Conservation (phyloP, 306 rosid species). For the Vicia sativa region DNA sequence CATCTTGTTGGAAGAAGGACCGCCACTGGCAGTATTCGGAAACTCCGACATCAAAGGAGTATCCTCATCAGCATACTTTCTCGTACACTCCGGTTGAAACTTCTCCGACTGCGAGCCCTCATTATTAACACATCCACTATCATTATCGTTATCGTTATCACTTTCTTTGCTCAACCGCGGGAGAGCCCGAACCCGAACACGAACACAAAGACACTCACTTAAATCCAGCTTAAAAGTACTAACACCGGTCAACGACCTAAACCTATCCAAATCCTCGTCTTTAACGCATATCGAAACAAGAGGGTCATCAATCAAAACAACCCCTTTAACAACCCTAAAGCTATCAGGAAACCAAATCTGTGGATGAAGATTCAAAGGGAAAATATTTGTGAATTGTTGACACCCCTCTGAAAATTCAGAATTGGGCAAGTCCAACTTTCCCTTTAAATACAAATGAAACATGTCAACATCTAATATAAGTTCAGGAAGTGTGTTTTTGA, state of each 20-base stretch:
- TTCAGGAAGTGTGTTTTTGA: slow-evolving; percentile 47
- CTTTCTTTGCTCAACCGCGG: slow-evolving; percentile 20
- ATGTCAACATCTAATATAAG: slow-evolving; percentile 39
- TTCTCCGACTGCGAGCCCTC: slow-evolving; percentile 31
- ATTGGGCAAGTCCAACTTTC: slow-evolving; percentile 42
- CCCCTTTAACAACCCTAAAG: slow-evolving; percentile 65
- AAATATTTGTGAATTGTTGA: slow-evolving; percentile 59
- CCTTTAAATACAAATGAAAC: slow-evolving; percentile 64
- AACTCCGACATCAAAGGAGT: slow-evolving; percentile 6
- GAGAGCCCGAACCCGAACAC: slow-evolving; percentile 17
- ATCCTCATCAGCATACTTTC: slow-evolving; percentile 35
- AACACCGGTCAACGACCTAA: slow-evolving; percentile 53
- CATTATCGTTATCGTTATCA: neutral
- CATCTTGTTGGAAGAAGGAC: slow-evolving; percentile 42
- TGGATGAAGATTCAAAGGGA: slow-evolving; percentile 63
- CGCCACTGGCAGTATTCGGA: slow-evolving; percentile 29
- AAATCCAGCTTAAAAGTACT: slow-evolving; percentile 48
- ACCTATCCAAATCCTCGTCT: slow-evolving; percentile 51
- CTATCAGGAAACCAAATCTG: slow-evolving; percentile 73
- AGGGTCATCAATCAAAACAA: slow-evolving; percentile 60
- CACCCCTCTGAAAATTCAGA: slow-evolving; percentile 34
- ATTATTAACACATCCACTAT: neutral
- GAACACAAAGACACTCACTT: slow-evolving; percentile 35
- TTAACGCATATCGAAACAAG: slow-evolving; percentile 31
- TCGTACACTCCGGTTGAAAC: slow-evolving; percentile 42